Conservation (phyloP, 495 filamentous ascomycete genomes). For the Aspergillus diversus region DNA sequence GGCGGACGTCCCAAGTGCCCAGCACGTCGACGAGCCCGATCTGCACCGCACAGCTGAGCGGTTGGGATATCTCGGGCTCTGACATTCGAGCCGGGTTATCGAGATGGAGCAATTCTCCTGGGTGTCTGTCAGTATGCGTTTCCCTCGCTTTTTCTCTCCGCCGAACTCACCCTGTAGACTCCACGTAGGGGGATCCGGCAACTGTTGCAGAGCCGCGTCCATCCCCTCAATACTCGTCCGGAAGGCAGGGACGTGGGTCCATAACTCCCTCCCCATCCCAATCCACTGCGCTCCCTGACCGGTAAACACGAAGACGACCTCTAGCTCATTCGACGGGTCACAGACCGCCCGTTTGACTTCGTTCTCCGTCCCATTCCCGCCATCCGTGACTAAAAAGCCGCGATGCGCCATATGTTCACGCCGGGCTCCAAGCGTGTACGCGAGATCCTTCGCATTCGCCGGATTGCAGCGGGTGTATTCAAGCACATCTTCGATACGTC, state of each 20-base stretch:
- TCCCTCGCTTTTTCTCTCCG: not conserved
- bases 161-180: slow-evolving; percentile 25
- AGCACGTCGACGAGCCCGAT: slow-evolving; percentile 18
- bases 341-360: too few relatives aligned
- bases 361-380: not conserved
- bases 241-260: slow-evolving; percentile 21
- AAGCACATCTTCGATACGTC: too few relatives aligned
- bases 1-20: slow-evolving; percentile 9
- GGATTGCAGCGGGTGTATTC: too few relatives aligned
- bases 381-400: too few relatives aligned
- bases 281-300: slow-evolving; percentile 35
- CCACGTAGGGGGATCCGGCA: slow-evolving; percentile 27
- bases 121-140: not conserved
- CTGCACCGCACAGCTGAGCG: slow-evolving; percentile 39
- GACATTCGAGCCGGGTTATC: not conserved
- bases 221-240: slow-evolving; percentile 24
- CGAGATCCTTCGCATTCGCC: too few relatives aligned
- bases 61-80: slow-evolving; percentile 26
- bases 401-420: too few relatives aligned
- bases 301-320: slow-evolving; percentile 24
- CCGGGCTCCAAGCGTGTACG: too few relatives aligned
- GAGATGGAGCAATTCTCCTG: too few relatives aligned
- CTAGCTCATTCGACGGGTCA: too few relatives aligned
- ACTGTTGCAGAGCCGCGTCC: slow-evolving; percentile 24
- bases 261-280: slow-evolving; percentile 21